Conservation (phyloP, 2,329 filamentous ascomycete genomes). For the Alternaria sp. region DNA sequence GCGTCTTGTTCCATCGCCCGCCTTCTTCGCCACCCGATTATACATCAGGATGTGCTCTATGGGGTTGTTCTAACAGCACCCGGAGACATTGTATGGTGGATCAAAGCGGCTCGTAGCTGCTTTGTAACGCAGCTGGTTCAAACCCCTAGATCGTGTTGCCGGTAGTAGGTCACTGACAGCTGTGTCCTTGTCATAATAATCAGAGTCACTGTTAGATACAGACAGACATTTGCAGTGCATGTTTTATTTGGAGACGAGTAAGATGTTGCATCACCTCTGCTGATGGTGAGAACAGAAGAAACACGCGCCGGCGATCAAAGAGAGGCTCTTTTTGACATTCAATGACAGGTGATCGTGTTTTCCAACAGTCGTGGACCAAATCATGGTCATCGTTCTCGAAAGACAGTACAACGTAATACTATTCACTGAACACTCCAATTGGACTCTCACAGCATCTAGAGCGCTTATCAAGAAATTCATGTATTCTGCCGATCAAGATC, state of each 20-base stretch:
- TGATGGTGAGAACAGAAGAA: neutral
- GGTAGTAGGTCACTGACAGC: neutral
- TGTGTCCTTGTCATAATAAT: neutral
- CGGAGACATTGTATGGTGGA: neutral
- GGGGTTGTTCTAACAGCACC: neutral
- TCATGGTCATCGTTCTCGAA: neutral
- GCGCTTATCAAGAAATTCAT: neutral
- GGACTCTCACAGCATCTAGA: neutral
- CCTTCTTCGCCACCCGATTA: conserved; percentile 1
- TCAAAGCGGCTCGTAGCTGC: too few relatives aligned
- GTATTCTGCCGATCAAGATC: neutral
- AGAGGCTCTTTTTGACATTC: neutral
- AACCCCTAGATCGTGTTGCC: too few relatives aligned
- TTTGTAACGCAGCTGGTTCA: neutral
- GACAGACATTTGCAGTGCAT: neutral
- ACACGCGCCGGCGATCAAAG: too few relatives aligned
- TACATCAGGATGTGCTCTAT: neutral
- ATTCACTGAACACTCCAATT: neutral
- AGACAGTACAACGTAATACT: neutral
- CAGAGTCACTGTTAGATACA: neutral
- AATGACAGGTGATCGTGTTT: neutral
- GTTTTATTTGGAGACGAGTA: neutral
- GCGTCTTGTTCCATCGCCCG: neutral
- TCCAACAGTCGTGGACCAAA: neutral
- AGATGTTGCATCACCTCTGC: neutral